A percentile compares a stretch with the other conserved stretches of the same genome.
These are phyloP conservation scores for Areca catechu DNA, from an alignment of 176 grass and related monocot species.

Conservation along the genomic window DNA sequence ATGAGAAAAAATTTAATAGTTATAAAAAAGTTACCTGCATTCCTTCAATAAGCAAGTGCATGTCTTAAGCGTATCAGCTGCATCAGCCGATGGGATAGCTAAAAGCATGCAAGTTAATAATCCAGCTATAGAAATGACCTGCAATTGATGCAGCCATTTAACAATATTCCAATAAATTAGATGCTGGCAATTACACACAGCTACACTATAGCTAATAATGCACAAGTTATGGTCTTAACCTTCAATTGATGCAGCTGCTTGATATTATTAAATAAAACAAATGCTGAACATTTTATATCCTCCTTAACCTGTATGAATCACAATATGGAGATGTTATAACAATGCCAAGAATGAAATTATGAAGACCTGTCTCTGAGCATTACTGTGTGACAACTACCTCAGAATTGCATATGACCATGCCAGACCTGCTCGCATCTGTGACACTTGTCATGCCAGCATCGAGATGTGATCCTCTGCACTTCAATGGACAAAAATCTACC, in stretches of 20 bases:
- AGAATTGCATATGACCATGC: background rate
- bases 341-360: background rate
- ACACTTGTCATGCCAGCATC: too few relatives aligned
- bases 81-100: conserved; percentile 60
- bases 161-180: too few relatives aligned
- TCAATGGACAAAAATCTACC: too few relatives aligned
- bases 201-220: conserved; percentile 35
- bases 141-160: conserved; percentile 36
- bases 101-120: conserved; percentile 49
- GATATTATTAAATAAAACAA: conserved; percentile 15
- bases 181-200: too few relatives aligned
- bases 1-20: background rate
- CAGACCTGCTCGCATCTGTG: background rate
- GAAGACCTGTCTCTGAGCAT: background rate
- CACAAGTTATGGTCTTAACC: conserved; percentile 34
- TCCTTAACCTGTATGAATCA: conserved; percentile 31
- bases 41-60: conserved; percentile 94
- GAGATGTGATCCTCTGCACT: too few relatives aligned
- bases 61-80: conserved; percentile 82
- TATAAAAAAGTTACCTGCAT: conserved; percentile 53
- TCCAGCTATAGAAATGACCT: conserved; percentile 44
- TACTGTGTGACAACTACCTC: background rate
- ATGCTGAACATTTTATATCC: conserved; percentile 11
- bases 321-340: background rate
- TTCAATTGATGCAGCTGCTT: conserved; percentile 47